These are phyloP conservation scores for Hygrophoropsis aurantiaca DNA, from an alignment of 768 basidiomycete genomes.

Conservation along the genomic window DNA sequence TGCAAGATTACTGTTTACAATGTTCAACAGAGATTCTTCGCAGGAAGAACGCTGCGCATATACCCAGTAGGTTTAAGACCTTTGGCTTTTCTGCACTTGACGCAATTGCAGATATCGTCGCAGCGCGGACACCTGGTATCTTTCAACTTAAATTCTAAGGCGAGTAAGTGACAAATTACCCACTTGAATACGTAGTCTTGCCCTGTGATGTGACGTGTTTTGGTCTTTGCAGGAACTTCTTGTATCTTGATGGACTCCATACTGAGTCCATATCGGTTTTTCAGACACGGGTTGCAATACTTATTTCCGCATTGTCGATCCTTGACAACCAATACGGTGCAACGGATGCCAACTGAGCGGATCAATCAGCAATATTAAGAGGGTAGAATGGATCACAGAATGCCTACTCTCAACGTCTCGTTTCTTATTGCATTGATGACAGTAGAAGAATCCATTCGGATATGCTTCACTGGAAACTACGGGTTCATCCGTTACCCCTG, in stretches of 20 bases:
- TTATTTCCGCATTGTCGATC: conserved; percentile 52
- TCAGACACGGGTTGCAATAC: conserved; percentile 67
- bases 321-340: conserved; percentile 33
- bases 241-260: conserved; percentile 43
- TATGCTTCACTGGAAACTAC: conserved; percentile 25
- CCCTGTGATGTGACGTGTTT: conserved; percentile 25
- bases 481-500: conserved; percentile 13
- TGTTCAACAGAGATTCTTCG: conserved; percentile 9
- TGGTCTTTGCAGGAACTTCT: conserved; percentile 26
- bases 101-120: conserved; percentile 65
- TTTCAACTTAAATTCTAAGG: conserved; percentile 11
- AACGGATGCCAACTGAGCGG: conserved; percentile 33
- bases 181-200: conserved; percentile 55
- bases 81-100: conserved; percentile 60
- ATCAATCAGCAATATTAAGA: conserved; percentile 1
- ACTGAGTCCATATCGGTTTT: conserved; percentile 56
- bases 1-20: conserved; percentile 35
- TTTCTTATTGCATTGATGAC: conserved; percentile 73
- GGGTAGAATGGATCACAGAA: conserved; percentile 8
- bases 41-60: conserved; percentile 14
- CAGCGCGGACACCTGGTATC: conserved; percentile 66
- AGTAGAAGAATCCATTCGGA: conserved; percentile 49
- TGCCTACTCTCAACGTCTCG: conserved; percentile 49
- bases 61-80: conserved; percentile 64
- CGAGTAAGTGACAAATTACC: conserved; percentile 7